These are phyloP conservation scores for Didymella exigua DNA, from an alignment of 2,329 filamentous ascomycete genomes.

Conservation along the genomic window DNA sequence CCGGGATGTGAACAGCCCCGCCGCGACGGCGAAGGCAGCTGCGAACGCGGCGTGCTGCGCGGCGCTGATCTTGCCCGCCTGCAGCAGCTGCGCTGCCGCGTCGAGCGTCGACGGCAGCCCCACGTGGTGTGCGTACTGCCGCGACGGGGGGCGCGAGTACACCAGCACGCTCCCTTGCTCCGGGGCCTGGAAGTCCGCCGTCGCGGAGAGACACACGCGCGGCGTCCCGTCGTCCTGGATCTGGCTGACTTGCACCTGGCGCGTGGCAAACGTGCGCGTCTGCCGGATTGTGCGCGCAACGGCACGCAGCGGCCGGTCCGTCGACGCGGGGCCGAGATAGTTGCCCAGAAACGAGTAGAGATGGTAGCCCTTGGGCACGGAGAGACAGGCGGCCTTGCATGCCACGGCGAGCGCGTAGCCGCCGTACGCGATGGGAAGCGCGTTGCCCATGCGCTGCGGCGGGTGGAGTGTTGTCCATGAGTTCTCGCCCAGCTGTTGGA, in stretches of 20 bases:
- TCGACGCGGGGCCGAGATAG: slow-evolving; percentile 55
- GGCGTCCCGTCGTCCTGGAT: slow-evolving; percentile 42
- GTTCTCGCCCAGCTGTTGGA: slow-evolving; percentile 18
- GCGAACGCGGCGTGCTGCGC: slow-evolving; percentile 28
- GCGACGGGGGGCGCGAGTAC: slow-evolving; percentile 49
- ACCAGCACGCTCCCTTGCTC: slow-evolving; percentile 46
- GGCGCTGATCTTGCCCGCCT: slow-evolving; percentile 20
- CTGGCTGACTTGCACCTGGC: slow-evolving; percentile 55
- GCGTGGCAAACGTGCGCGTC: slow-evolving; percentile 57
- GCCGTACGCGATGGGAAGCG: slow-evolving; percentile 51
- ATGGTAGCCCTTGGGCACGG: slow-evolving; percentile 46
- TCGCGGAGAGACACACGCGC: slow-evolving; percentile 52
- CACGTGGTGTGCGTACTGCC: slow-evolving; percentile 36
- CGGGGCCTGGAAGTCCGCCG: slow-evolving; percentile 55
- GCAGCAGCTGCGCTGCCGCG: slow-evolving; percentile 2
- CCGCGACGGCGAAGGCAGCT: slow-evolving; percentile 38
- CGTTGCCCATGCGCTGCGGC: slow-evolving; percentile 49
- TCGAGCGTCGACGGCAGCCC: slow-evolving; percentile 12
- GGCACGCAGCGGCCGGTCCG: slow-evolving; percentile 48
- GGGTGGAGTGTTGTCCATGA: slow-evolving; percentile 25
- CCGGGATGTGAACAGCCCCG: slow-evolving; percentile 45
- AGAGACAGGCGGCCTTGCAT: slow-evolving; percentile 50
- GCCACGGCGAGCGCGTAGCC: slow-evolving; percentile 53
- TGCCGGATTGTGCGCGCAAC: slow-evolving; percentile 49
- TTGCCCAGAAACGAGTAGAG: slow-evolving; percentile 57